Percentiles rank a stretch among this genome's conserved stretches.
Conservation (phyloP, 345 rosid species). For the Linum lewisii region DNA sequence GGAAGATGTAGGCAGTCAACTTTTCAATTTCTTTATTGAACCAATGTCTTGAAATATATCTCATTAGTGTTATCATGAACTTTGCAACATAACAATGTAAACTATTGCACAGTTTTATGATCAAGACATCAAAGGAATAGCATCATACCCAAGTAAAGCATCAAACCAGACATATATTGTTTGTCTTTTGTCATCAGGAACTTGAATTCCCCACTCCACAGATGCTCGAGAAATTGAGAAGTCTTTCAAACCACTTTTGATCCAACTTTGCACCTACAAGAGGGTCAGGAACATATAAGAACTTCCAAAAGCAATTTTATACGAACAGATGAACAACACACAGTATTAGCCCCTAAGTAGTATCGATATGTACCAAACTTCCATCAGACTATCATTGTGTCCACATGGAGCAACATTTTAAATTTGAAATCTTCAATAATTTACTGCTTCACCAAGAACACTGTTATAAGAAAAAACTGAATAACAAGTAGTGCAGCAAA, state of each 20-base stretch:
- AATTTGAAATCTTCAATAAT: no score
- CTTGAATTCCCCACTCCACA: constrained; percentile 97
- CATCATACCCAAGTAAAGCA: constrained; percentile 74
- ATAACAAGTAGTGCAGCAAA: not conserved
- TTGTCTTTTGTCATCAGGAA: constrained; percentile 76
- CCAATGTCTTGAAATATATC: not conserved
- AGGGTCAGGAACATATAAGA: not conserved
- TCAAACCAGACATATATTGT: constrained; percentile 99
- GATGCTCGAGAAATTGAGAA: constrained; percentile 95
- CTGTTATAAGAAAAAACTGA: not conserved
- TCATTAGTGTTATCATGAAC: no score
- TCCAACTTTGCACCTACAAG: constrained; percentile 80
- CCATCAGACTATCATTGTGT: not conserved
- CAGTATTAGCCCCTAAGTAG: no score
- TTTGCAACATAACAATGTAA: not conserved
- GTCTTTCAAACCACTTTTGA: constrained; percentile 73
- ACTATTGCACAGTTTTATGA: not conserved
- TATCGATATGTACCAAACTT: no score
- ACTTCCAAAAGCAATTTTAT: not conserved
- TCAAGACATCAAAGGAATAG: not conserved
- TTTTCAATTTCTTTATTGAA: not conserved
- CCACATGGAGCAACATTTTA: no score
- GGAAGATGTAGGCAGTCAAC: not conserved
- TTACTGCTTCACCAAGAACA: not conserved
- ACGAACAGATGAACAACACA: not conserved